A percentile compares a stretch with the other conserved stretches of the same genome.
phyloP scores from a whole-genome alignment of 2,329 filamentous ascomycete genomes.

The Torrubiella hemipterigena region DNA sequence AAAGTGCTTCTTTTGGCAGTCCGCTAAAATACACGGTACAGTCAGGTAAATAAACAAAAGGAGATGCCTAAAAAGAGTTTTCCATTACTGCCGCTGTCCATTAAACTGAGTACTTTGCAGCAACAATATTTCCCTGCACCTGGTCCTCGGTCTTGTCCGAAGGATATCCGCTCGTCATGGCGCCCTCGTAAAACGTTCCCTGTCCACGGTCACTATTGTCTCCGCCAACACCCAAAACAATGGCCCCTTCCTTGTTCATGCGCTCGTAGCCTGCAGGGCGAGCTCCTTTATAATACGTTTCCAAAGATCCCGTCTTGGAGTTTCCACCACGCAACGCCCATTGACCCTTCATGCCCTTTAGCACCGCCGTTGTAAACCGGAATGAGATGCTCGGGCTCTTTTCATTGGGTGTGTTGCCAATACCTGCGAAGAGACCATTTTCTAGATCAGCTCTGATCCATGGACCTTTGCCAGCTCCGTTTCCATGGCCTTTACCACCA shows the following conservation, averaged over 20 bases:
- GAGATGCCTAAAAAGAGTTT: no score
- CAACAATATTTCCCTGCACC: slow-evolving; percentile 48
- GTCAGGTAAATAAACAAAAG: no score
- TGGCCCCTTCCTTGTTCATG: slow-evolving; percentile 54
- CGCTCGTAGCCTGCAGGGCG: slow-evolving; percentile 48
- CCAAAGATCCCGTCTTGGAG: slow-evolving; percentile 38
- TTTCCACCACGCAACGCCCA: slow-evolving; percentile 51
- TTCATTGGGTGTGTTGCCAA: slow-evolving; percentile 30
- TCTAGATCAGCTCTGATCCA: slow-evolving; percentile 62
- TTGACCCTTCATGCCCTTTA: slow-evolving; percentile 43
- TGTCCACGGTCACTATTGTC: slow-evolving; percentile 49
- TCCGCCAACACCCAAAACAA: slow-evolving; percentile 59
- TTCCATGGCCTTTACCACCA: slow-evolving; percentile 34
- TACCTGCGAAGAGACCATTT: slow-evolving; percentile 52
- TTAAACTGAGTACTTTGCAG: slow-evolving; percentile 48
- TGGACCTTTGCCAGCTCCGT: slow-evolving; percentile 44
- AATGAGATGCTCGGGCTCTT: slow-evolving; percentile 37
- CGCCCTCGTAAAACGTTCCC: slow-evolving; percentile 55
- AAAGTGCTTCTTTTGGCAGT: no score
- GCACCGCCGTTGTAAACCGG: slow-evolving; percentile 42
- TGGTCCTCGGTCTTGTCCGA: slow-evolving; percentile 44
- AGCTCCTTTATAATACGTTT: slow-evolving; percentile 45
- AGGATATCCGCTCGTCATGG: slow-evolving; percentile 51
- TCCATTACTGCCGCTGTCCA: no score
- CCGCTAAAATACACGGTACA: no score